Base-by-base conservation (phyloP, 768 basidiomycete species). In the Tulasnella sp. region DNA sequence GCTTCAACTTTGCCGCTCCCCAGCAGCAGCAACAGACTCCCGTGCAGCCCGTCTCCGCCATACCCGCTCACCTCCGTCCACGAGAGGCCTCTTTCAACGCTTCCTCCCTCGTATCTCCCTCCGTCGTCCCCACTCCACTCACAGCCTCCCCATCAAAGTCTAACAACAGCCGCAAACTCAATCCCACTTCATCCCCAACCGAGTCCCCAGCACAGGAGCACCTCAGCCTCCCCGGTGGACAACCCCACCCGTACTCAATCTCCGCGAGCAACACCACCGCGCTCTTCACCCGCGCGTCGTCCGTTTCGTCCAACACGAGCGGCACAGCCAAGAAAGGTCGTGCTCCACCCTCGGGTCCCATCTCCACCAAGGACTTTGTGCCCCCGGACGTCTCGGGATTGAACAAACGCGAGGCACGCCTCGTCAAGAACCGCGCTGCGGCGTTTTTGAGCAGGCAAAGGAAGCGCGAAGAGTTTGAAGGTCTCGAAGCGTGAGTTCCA, bases 381-480 rank as follows among this genome's bases (percentile, higher is more conserved):
- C 92, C 92, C 12, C 93, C 93, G 65, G 92, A 95, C 78, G 92
- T 94, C 73, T 86, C 88, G 73, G 94, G 94, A 66, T 85, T 95
- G 73, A 88, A 85, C 84, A 95, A 95, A 80, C 91, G 93, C 67
- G 93, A 95, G 81, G 93, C 93, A 74, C 88, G 93, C 68, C 85
- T 95, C 9, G 90, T 95, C 72, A 95, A 95, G 84, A 95, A 95
- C 82, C 86, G 93, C 72, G 93, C 93, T 14, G 93, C 93, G 12
- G 93, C 93, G 73, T 95, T 95, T 83, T 89, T 95, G 78, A 90
- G 89, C 81, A 85, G 93, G 79, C 93, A 95, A 80, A 85, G 93
- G 77, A 95, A 95, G 81, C 87, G 93, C 71, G 93, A 95, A 81
- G 92, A 94, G 82, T 95, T 93, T 77, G 93, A 95, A 81, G 83